These are phyloP conservation scores for Auriscalpium vulgare DNA, from an alignment of 768 basidiomycete species.

Conservation along the genomic window DNA sequence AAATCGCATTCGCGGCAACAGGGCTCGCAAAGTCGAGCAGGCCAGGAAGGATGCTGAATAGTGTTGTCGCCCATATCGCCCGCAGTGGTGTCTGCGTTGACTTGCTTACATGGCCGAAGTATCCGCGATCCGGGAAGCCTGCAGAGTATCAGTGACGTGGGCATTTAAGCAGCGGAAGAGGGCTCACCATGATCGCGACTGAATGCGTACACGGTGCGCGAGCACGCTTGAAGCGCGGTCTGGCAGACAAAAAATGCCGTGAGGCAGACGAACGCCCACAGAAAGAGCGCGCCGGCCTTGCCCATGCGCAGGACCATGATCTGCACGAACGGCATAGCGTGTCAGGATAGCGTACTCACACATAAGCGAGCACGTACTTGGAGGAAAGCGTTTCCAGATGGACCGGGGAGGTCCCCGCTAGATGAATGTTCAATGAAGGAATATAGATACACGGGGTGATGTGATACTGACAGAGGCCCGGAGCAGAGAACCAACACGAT, in stretches of 20 bases:
- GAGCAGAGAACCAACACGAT: slow-evolving; percentile 83
- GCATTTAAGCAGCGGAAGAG: neutral
- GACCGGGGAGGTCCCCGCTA: slow-evolving; percentile 59
- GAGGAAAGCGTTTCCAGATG: slow-evolving; percentile 67
- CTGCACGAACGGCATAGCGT: slow-evolving; percentile 23
- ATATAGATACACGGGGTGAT: neutral
- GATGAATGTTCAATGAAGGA: slow-evolving; percentile 11
- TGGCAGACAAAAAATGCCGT: slow-evolving; percentile 86
- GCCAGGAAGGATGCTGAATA: slow-evolving; percentile 60
- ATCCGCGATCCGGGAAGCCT: slow-evolving; percentile 71
- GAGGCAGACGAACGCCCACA: slow-evolving; percentile 80
- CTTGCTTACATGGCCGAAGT: slow-evolving; percentile 60
- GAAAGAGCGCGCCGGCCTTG: slow-evolving; percentile 61
- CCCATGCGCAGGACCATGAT: slow-evolving; percentile 76
- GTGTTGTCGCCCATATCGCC: slow-evolving; percentile 66
- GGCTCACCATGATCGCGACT: slow-evolving; percentile 62
- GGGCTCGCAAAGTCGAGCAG: slow-evolving; percentile 72
- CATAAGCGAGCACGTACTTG: slow-evolving; percentile 28
- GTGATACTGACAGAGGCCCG: slow-evolving; percentile 51
- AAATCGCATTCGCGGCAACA: slow-evolving; percentile 72
- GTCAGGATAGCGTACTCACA: neutral
- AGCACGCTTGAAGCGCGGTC: slow-evolving; percentile 74
- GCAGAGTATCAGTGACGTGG: neutral
- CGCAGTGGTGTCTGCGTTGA: slow-evolving; percentile 68
- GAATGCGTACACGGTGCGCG: slow-evolving; percentile 79